Conservation (phyloP, 306 rosid genomes). For the Datisca glomerata region DNA sequence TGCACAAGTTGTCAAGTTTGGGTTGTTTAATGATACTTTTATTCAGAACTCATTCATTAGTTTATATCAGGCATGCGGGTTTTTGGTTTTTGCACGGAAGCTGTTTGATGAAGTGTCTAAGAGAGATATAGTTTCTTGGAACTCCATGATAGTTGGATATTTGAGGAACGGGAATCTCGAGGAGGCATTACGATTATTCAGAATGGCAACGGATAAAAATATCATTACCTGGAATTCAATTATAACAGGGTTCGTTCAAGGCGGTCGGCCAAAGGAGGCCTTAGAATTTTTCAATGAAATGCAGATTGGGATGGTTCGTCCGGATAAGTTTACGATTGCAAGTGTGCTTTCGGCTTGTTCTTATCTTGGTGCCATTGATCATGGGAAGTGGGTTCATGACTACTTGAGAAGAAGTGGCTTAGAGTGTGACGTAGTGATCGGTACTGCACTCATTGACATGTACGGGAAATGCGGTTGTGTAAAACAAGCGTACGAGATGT, state of each 20-base stretch:
- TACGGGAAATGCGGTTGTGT: slow-evolving; percentile 73
- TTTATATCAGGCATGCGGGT: slow-evolving; percentile 34
- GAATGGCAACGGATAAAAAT: slow-evolving; percentile 33
- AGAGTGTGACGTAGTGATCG: slow-evolving; percentile 58
- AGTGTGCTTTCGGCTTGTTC: slow-evolving; percentile 81
- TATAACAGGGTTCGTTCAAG: slow-evolving; percentile 66
- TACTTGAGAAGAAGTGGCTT: slow-evolving; percentile 38
- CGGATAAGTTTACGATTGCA: slow-evolving; percentile 66
- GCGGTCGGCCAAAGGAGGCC: slow-evolving; percentile 54
- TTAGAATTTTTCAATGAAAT: slow-evolving; percentile 60
- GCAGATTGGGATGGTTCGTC: slow-evolving; percentile 38
- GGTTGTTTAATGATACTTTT: slow-evolving; percentile 36
- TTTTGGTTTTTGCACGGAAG: slow-evolving; percentile 26
- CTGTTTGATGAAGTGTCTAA: slow-evolving; percentile 59
- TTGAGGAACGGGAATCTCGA: slow-evolving; percentile 48
- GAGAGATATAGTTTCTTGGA: slow-evolving; percentile 64
- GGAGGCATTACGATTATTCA: slow-evolving; percentile 41
- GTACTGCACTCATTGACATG: slow-evolving; percentile 72
- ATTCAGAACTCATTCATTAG: slow-evolving; percentile 44
- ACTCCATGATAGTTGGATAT: slow-evolving; percentile 54
- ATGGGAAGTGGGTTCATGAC: slow-evolving; percentile 72
- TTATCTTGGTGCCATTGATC: slow-evolving; percentile 47
- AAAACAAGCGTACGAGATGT: slow-evolving; percentile 46
- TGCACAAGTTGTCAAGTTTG: slow-evolving; percentile 44
- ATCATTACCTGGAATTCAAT: slow-evolving; percentile 70